Evolutionary conservation across 306 rosid species (phyloP).

Genomic region (Alnus rubra): DNA sequence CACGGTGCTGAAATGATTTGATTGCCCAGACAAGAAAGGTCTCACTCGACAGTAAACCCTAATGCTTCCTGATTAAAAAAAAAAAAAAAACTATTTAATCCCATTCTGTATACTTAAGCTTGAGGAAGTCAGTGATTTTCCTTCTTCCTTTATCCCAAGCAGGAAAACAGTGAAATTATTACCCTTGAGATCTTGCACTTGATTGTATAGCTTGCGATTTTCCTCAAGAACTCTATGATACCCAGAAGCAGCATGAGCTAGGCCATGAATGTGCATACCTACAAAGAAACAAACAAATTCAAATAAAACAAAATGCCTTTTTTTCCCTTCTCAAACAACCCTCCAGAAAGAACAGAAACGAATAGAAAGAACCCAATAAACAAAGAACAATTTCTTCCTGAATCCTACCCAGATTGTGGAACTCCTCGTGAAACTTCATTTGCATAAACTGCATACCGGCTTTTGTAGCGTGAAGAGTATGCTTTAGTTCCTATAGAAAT

Average conservation of each 20-base stretch:
- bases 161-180: constrained; percentile 26
- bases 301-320: constrained; percentile 11
- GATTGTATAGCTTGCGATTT: constrained; percentile 88
- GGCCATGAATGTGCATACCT: constrained; percentile 76
- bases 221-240: constrained; percentile 93
- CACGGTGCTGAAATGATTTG: constrained; percentile 62
- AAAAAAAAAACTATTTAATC: constrained; percentile 13
- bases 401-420: constrained; percentile 70
- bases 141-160: not conserved
- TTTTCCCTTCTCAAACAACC: constrained; percentile 1
- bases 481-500: constrained; percentile 65
- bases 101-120: constrained; percentile 7
- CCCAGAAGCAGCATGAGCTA: constrained; percentile 94
- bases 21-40: constrained; percentile 71
- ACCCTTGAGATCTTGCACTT: constrained; percentile 98
- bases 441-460: constrained; percentile 86
- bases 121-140: constrained; percentile 11
- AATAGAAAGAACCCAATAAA: not conserved
- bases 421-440: constrained; percentile 85
- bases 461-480: constrained; percentile 66
- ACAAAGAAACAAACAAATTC: constrained; percentile 21
- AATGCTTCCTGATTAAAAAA: constrained; percentile 73
- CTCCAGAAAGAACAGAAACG: constrained; percentile 7
- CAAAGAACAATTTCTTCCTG: constrained; percentile 11
- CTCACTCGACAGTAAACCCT: constrained; percentile 97